Evolutionary conservation across 2,329 filamentous ascomycete species (phyloP).

Genomic region (Talaromyces marneffei): DNA sequence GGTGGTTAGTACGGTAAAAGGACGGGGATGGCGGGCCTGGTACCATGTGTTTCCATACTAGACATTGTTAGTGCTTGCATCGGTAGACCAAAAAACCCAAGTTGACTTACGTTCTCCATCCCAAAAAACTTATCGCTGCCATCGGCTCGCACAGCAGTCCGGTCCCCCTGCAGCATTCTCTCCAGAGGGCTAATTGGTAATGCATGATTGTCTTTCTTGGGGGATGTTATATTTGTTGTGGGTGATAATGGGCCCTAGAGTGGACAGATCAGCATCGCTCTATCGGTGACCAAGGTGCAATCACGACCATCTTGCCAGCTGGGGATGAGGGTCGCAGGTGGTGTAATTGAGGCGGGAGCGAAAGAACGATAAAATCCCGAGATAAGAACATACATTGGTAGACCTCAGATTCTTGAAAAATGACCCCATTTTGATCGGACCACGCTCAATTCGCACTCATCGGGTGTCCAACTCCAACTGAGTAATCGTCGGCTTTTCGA

Average conservation of each 20-base stretch:
- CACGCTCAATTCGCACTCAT: conserved; percentile 3
- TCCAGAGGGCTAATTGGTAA: conserved; percentile 55
- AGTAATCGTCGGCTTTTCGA: not conserved
- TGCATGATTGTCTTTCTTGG: conserved; percentile 56
- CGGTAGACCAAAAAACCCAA: not conserved
- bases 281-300: not conserved
- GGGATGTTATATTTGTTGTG: conserved; percentile 40
- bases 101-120: conserved; percentile 79
- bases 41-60: conserved; percentile 99
- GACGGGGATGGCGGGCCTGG: conserved; percentile 1
- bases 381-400: conserved; percentile 31
- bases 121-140: conserved; percentile 98
- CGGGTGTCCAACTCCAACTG: not conserved
- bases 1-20: not conserved
- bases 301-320: not conserved
- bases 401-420: conserved; percentile 37
- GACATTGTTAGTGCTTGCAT: conserved; percentile 21
- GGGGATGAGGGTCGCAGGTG: not conserved
- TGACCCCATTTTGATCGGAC: conserved; percentile 32
- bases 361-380: not conserved
- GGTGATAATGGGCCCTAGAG: conserved; percentile 45
- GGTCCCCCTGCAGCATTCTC: conserved; percentile 74
- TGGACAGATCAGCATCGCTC: not conserved
- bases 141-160: conserved; percentile 73
- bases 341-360: not conserved